Evolutionary conservation across 2,329 filamentous ascomycete species (phyloP).

Genomic region (Kalmusia sp.): DNA sequence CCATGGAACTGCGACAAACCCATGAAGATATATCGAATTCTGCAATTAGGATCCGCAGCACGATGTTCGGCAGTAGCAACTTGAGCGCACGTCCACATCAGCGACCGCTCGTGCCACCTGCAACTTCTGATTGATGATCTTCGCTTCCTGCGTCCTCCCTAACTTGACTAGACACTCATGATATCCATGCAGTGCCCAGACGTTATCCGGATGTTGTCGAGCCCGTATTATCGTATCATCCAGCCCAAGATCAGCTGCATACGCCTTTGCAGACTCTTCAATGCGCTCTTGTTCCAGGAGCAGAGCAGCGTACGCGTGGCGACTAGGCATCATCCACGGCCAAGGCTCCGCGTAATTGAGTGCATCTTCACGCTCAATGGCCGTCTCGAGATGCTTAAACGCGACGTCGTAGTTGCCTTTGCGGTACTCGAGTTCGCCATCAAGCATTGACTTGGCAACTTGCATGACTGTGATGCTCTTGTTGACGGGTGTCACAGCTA

Average conservation of each 20-base stretch:
- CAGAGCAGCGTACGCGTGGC: conserved; percentile 74
- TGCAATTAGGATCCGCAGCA: conserved; percentile 7
- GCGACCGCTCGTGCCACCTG: conserved; percentile 61
- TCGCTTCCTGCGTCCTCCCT: conserved; percentile 57
- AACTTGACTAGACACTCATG: conserved; percentile 71
- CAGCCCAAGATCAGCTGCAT: conserved; percentile 51
- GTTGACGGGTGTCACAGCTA: conserved; percentile 70
- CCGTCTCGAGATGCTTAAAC: conserved; percentile 64
- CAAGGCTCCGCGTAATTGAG: conserved; percentile 77
- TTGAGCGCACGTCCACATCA: conserved; percentile 65
- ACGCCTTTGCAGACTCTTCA: conserved; percentile 47
- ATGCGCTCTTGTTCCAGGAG: conserved; percentile 68
- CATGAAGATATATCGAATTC: not conserved
- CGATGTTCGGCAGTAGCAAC: conserved; percentile 61
- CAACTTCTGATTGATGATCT: conserved; percentile 58
- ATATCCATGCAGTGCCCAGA: conserved; percentile 77
- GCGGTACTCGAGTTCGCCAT: conserved; percentile 77
- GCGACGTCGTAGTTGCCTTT: conserved; percentile 64
- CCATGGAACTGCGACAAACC: no score
- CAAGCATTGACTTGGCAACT: conserved; percentile 69
- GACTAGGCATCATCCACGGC: conserved; percentile 79
- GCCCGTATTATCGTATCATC: conserved; percentile 66
- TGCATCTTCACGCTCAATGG: conserved; percentile 66
- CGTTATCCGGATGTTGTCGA: conserved; percentile 73
- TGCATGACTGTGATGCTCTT: conserved; percentile 67